These are phyloP conservation scores for Calonectria hawksworthii DNA, from an alignment of 2,329 filamentous ascomycete species.

Conservation along the genomic window DNA sequence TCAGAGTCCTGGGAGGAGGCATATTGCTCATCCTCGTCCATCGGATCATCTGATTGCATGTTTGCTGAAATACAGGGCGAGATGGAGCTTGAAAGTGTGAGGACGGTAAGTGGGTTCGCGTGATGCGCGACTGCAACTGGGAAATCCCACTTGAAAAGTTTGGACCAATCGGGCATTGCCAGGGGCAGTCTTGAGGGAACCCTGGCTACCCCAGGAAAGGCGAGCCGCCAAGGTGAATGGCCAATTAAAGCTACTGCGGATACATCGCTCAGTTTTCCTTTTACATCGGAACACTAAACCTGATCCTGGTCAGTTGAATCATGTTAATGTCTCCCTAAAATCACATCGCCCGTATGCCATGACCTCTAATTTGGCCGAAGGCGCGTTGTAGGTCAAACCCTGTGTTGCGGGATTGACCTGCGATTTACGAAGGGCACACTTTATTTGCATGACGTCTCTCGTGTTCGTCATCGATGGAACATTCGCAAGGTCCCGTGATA, in stretches of 20 bases:
- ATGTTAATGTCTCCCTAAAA: not conserved
- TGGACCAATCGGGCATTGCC: not conserved
- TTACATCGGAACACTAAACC: not conserved
- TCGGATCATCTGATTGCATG: conserved; percentile 60
- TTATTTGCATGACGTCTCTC: not conserved
- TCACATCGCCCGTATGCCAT: not conserved
- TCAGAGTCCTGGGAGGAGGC: conserved; percentile 81
- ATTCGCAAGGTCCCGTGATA: not conserved
- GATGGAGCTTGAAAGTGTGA: not conserved
- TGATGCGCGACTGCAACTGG: not conserved
- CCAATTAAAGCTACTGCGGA: conserved; percentile 34
- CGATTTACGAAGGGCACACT: not conserved
- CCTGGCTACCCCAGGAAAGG: not conserved
- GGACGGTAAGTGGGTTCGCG: conserved; percentile 4
- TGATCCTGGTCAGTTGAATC: not conserved
- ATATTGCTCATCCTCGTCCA: conserved; percentile 70
- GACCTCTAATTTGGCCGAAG: not conserved
- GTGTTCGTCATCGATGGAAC: not conserved
- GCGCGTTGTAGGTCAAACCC: not conserved
- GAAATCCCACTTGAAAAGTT: not conserved
- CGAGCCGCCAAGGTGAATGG: conserved; percentile 18
- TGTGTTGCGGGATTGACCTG: not conserved
- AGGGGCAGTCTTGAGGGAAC: not conserved
- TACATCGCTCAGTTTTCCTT: not conserved
- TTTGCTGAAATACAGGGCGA: conserved; percentile 26